Evolutionary conservation across 768 basidiomycete species (phyloP), one percentile per base, ranked within the genome.

Genomic region (Amanita fuliginea): DNA sequence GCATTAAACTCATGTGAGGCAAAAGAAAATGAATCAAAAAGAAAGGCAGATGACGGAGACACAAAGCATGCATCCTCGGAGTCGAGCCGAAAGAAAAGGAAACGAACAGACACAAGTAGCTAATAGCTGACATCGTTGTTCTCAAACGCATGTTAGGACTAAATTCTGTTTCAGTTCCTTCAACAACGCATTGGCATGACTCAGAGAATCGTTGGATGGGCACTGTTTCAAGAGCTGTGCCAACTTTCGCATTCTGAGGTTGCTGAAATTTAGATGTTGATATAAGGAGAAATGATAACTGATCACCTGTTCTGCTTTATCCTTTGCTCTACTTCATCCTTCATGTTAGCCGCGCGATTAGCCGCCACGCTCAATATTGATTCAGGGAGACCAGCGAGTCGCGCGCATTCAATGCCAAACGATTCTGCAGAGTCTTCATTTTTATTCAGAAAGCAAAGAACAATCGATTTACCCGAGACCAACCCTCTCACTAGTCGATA

Each of bases 341-440:
- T 77, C 69, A 92, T 75, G 16, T 64, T 62, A 14, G 71, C 64
- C 1, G 86, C 78, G 30, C 72, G 69, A 49, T 69, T 60, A 1
- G 73, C 62, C 13, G 94, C 94, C 6, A 71, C 62, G 5, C 65
- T 63, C 3, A 97, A 70, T 6, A 98, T 72, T 1, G 63, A 53
- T 55, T 85, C 81, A 0, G 90, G 86, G 30, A 98, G 61, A 7
- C 84, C 85, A 0, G 95, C 95, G 21, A 97, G 74, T 39, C 90
- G 77, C 6, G 83, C 92, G 62, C 92, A 95, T 69, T 95, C 93
- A 7, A 96, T 81, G 9, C 93, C 93, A 60, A 93, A 97, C 0
- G 89, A 92, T 58, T 84, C 84, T 71, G 48, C 9, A 32, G 19
- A 33, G 37, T 19, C 16, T 46, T 18, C 26, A 32, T n/a, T 34